Evolutionary conservation across 1,284 basidiomycete species (phyloP).

Genomic region (Cystobasidium sp.): DNA sequence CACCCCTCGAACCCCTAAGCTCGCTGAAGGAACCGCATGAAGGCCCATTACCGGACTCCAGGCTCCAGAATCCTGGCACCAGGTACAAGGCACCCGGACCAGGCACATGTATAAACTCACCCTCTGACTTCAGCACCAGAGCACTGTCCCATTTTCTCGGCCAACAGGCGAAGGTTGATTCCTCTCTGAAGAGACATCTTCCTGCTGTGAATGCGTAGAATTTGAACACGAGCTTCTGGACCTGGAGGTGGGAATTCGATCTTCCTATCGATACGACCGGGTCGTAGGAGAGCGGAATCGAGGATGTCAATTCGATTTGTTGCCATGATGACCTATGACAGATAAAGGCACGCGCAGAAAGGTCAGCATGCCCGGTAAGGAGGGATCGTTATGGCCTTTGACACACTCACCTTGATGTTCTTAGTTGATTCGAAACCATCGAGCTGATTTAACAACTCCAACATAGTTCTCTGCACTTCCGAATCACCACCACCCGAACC

Average conservation of each 20-base stretch:
- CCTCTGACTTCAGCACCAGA: conserved; percentile 94
- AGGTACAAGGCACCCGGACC: no score
- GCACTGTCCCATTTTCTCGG: conserved; percentile 96
- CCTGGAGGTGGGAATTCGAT: conserved; percentile 99
- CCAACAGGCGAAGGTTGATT: conserved; percentile 90
- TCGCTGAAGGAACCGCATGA: no score
- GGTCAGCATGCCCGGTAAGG: no score
- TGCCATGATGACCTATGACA: conserved; percentile 82
- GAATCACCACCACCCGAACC: conserved; percentile 83
- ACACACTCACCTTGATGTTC: conserved; percentile 81
- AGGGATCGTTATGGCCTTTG: no score
- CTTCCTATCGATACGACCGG: conserved; percentile 97
- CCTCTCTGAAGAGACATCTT: conserved; percentile 99
- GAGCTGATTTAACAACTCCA: conserved; percentile 93
- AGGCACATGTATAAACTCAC: background rate
- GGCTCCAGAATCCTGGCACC: no score
- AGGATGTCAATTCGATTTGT: conserved; percentile 98
- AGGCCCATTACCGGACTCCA: no score
- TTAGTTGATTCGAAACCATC: conserved; percentile 98
- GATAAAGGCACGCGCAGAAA: no score
- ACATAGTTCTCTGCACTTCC: conserved; percentile 97
- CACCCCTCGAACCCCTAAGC: no score
- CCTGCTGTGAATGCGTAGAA: conserved; percentile 93
- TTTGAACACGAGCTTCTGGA: conserved; percentile 94
- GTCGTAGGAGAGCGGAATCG: conserved; percentile 89